A percentile compares a stretch with the other conserved stretches of the same genome.
phyloP scores from a whole-genome alignment of 1,284 basidiomycete species.

The Athelia psychrophila region DNA sequence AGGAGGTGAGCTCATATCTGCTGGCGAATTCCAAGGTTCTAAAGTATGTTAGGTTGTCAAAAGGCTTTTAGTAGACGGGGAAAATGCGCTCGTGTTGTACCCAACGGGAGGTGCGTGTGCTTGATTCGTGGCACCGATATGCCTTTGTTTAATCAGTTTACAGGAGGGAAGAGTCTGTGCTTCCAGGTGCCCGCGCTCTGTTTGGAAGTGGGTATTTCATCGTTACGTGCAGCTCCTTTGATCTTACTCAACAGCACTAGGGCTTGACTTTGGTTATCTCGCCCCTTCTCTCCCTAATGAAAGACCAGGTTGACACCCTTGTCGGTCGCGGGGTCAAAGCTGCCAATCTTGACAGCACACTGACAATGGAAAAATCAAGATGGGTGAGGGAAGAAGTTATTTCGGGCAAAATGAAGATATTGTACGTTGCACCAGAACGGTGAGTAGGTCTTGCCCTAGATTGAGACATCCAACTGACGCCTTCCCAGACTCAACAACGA shows the following conservation, averaged over 20 bases:
- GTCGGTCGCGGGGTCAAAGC: constrained; percentile 52
- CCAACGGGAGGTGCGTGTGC: constrained; percentile 30
- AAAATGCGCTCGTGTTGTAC: constrained; percentile 36
- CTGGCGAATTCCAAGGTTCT: background rate
- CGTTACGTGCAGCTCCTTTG: too few relatives aligned
- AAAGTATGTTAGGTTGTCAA: constrained; percentile 27
- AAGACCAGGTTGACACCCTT: constrained; percentile 57
- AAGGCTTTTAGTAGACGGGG: constrained; percentile 34
- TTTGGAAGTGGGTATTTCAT: constrained; percentile 24
- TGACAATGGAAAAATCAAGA: constrained; percentile 27
- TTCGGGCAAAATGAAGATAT: constrained; percentile 35
- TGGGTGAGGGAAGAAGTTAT: constrained; percentile 28
- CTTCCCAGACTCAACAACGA: constrained; percentile 40
- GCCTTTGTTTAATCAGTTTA: background rate
- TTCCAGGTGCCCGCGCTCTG: constrained; percentile 69
- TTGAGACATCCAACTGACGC: constrained; percentile 20
- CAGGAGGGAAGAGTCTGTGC: constrained; percentile 42
- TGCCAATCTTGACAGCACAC: constrained; percentile 60
- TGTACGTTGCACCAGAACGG: constrained; percentile 64
- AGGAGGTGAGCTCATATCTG: constrained; percentile 22
- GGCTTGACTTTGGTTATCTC: constrained; percentile 72
- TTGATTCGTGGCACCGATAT: background rate
- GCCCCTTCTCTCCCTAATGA: constrained; percentile 45
- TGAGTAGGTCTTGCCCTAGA: constrained; percentile 14
- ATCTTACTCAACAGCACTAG: constrained; percentile 5